These are phyloP conservation scores for Umbilicaria muhlenbergii DNA, from an alignment of 495 filamentous ascomycete species.

Conservation along the genomic window DNA sequence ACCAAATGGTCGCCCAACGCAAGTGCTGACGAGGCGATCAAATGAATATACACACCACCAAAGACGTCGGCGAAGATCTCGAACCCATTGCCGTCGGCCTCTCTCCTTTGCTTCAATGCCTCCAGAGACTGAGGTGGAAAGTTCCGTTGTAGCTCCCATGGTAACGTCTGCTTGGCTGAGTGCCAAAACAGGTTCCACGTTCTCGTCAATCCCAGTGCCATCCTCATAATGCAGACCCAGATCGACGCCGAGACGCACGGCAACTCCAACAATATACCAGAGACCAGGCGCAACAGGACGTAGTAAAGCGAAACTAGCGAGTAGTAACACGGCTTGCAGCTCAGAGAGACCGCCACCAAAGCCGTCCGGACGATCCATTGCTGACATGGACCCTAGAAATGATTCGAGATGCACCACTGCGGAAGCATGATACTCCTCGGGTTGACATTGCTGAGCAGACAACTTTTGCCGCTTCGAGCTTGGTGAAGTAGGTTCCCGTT, in stretches of 20 bases:
- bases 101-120: slow-evolving; percentile 40
- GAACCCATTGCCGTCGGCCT: slow-evolving; percentile 70
- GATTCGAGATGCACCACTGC: slow-evolving; percentile 83
- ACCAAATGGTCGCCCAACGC: slow-evolving; percentile 84
- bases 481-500: slow-evolving; percentile 23
- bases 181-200: slow-evolving; percentile 4
- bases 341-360: slow-evolving; percentile 76
- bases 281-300: slow-evolving; percentile 83
- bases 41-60: slow-evolving; percentile 98
- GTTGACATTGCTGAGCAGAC: slow-evolving; percentile 57
- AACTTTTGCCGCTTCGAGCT: slow-evolving; percentile 34
- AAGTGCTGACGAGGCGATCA: slow-evolving; percentile 80
- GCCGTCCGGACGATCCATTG: slow-evolving; percentile 37
- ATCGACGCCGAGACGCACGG: slow-evolving; percentile 78
- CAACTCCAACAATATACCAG: slow-evolving; percentile 95
- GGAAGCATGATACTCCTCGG: slow-evolving; percentile 91
- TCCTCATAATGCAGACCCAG: slow-evolving; percentile 90
- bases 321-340: slow-evolving; percentile 74
- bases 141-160: slow-evolving; percentile 6
- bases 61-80: slow-evolving; percentile 71
- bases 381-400: slow-evolving; percentile 54
- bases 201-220: slow-evolving; percentile 48
- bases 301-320: slow-evolving; percentile 82
- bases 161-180: slow-evolving; percentile 9
- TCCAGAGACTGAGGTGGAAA: not conserved